Base-by-base conservation (phyloP, 2,329 filamentous ascomycete species). In the Lithohypha guttulata region DNA sequence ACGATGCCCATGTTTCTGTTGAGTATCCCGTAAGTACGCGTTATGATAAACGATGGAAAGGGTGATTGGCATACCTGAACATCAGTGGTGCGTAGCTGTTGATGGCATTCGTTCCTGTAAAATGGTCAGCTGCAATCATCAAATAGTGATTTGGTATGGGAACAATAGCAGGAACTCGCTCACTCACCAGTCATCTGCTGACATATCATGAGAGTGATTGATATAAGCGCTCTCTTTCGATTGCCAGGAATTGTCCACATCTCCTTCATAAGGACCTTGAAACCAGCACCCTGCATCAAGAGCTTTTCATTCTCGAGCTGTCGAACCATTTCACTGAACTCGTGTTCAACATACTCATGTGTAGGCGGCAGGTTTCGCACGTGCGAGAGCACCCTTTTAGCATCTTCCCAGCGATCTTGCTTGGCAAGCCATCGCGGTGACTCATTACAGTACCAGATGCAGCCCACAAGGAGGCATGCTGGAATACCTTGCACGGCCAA, bases 351-450 rank as follows among this genome's bases (percentile, higher is more conserved):
- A 50, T 76, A 76, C 0, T 65, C 64, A 49, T 77, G 71, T 8
- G 62, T 60, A 8, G 60, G 41, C 1, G 67, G 62, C 2, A 81
- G 62, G 41, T 71, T 63, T 26, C 78, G 71, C 27, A 84, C 64
- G 25, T 58, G 63, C 14, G 70, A 64, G 5, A 84, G 66, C 13
- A 75, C 69, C 0, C 43, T 44, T 2, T 68, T 70, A 1, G 79
- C 74, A 27, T 77, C 64, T 43, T 83, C 78, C 77, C 77, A 81
- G 46, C 77, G 69, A 50, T 81, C 77, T 50, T 75, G 68, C 48
- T 75, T 73, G 17, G 78, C 79, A 17, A 79, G 69, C 71, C 74
- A 83, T 48, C 79, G 70, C 10, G 79, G 78, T 5, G 75, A 78
- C 51, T 81, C 77, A 51, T 73, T 70, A 52, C 76, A 79, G 35